These are phyloP conservation scores for Parachaetomium inaequale DNA, from an alignment of 495 filamentous ascomycete genomes.

Conservation along the genomic window DNA sequence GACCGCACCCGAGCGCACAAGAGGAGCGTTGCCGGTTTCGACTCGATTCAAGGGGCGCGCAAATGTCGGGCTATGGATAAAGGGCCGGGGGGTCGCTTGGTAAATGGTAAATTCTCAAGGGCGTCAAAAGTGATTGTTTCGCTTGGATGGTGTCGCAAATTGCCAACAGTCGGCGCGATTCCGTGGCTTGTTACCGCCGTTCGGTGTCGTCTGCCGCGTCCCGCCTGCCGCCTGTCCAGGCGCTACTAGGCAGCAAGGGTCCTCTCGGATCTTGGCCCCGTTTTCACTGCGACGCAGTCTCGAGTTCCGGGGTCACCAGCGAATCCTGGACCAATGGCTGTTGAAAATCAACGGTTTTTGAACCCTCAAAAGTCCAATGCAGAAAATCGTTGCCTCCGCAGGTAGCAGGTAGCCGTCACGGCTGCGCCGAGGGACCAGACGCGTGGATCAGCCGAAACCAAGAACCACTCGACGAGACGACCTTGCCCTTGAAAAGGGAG, in stretches of 20 bases:
- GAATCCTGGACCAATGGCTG: not conserved
- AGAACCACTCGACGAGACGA: not conserved
- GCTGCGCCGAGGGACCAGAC: not conserved
- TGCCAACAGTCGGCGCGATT: not conserved
- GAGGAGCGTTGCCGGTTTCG: not conserved
- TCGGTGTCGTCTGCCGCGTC: not conserved
- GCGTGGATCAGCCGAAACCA: not conserved
- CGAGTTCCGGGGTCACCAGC: not conserved
- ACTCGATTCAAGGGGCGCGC: not conserved
- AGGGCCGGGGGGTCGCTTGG: not conserved
- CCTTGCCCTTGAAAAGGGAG: not conserved
- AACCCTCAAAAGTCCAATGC: not conserved
- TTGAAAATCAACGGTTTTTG: not conserved
- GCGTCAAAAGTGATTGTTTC: not conserved
- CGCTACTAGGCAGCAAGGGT: constrained; percentile 19
- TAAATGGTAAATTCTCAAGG: not conserved
- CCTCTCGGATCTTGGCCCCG: constrained; percentile 1
- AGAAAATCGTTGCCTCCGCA: not conserved
- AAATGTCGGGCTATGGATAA: not conserved
- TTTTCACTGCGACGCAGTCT: not conserved
- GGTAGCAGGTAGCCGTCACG: not conserved
- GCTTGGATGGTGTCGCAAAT: constrained; percentile 5
- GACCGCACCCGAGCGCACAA: not conserved
- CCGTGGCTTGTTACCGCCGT: constrained; percentile 1
- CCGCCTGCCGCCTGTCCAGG: not conserved